Base-by-base conservation (phyloP, 345 rosid genomes). In the Aurinia saxatilis region DNA sequence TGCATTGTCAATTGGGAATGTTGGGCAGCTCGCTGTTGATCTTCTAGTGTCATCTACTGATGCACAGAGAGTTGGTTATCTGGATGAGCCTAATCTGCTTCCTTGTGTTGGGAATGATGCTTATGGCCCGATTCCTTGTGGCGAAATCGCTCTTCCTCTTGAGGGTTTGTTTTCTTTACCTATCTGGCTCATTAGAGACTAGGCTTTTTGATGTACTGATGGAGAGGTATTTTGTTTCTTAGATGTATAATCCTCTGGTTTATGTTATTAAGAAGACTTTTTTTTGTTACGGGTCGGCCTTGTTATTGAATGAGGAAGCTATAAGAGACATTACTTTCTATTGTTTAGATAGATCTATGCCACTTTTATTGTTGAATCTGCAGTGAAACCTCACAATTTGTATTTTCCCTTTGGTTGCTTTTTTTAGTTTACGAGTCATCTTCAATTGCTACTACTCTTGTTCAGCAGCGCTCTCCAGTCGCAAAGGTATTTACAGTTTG, bases 51-150 rank as follows among this genome's bases (percentile, higher is more conserved):
- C 97, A 8, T 81, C 95, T 1, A 79, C 65, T 14, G 71, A 57
- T 46, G 99, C 90, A 0, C 86, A 84, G 69, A 80, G 83, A 67
- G 57, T 85, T 45, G 92, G 96, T 33, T 87, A 80, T 75, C 76
- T 93, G 21, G 95, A 93, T 51, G 95, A 87, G 60, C 86, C 77
- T 1, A 63, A 70, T 71, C 73, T 85, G 59, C 90, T 93, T 54
- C 97, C 99, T 7, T 93, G 95, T 51, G 82, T 87, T 53, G 99
- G 99, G 5, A 90, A 90, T 54, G 95, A 85, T 19, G 87, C 99
- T 44, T 87, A 84, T 60, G 80, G 85, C 0, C 87, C 88, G 4
- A 37, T 62, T 76, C 88, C 97, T 17, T 65, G 60, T 33, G 97
- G 98, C 37, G 83, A 85, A 15, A 84, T 93, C 23, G 86, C 84